phyloP scores from a whole-genome alignment of 192 early-diverging fungal genomes.

The Mortierella alpina region DNA sequence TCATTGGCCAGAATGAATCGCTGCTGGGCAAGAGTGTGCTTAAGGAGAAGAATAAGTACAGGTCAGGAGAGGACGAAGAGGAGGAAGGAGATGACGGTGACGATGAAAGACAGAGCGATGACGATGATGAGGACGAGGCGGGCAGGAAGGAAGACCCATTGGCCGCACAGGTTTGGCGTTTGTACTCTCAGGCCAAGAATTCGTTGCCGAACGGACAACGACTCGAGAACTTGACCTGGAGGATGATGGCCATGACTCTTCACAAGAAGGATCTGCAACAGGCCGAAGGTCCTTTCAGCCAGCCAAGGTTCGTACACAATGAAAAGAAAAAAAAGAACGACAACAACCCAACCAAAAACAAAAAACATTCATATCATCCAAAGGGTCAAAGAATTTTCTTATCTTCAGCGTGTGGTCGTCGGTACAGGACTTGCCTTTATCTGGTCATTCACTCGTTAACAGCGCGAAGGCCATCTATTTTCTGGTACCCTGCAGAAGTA shows the following conservation, averaged over 20 bases:
- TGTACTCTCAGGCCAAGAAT: conserved; percentile 77
- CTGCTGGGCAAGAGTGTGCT: no score
- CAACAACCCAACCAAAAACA: no score
- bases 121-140: not conserved
- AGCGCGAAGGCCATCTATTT: no score
- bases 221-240: conserved; percentile 84
- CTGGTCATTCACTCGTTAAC: no score
- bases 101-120: not conserved
- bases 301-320: conserved; percentile 13
- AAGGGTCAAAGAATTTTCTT: no score
- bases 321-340: no score
- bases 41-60: not conserved
- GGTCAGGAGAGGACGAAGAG: not conserved
- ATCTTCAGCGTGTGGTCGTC: no score
- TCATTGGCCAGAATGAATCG: no score
- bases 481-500: no score
- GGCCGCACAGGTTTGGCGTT: conserved; percentile 72
- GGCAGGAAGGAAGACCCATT: conserved; percentile 43
- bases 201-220: conserved; percentile 76
- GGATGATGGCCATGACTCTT: conserved; percentile 77
- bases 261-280: conserved; percentile 44
- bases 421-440: no score
- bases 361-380: no score
- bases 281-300: not conserved
- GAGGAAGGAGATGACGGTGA: not conserved